phyloP scores from a whole-genome alignment of 2,329 filamentous ascomycete species.

The Xylaria sp. region DNA sequence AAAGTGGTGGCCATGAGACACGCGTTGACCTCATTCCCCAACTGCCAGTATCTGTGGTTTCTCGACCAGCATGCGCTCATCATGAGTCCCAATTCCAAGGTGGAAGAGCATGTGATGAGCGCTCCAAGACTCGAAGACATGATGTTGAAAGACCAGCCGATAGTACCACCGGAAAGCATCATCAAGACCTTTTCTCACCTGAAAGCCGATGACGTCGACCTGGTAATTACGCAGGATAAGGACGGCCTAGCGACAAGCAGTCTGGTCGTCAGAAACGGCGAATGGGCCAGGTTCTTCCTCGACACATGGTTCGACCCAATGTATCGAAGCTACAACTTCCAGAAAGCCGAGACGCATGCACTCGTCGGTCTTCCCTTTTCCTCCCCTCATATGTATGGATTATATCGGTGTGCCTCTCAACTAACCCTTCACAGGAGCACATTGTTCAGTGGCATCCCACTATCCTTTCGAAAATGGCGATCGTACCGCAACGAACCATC shows the following conservation, averaged over 20 bases:
- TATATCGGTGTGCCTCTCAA: not conserved
- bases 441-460: constrained; percentile 96
- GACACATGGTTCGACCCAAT: constrained; percentile 96
- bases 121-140: constrained; percentile 61
- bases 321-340: constrained; percentile 91
- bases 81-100: constrained; percentile 68
- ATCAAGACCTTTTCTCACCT: constrained; percentile 89
- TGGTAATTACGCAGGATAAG: constrained; percentile 79
- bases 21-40: constrained; percentile 73
- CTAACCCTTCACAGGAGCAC: constrained; percentile 59
- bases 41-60: constrained; percentile 78
- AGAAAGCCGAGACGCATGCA: constrained; percentile 88
- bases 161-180: constrained; percentile 93
- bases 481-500: constrained; percentile 80
- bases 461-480: constrained; percentile 78
- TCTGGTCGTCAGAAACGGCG: constrained; percentile 74
- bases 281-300: constrained; percentile 88
- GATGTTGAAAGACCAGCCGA: constrained; percentile 79
- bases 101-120: constrained; percentile 68
- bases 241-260: constrained; percentile 72
- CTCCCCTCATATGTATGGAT: not conserved
- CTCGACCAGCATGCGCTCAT: constrained; percentile 81
- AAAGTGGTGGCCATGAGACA: constrained; percentile 83
- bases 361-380: constrained; percentile 53
- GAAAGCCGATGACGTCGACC: constrained; percentile 69